These are phyloP conservation scores for Penicillium crystallinum DNA, from an alignment of 495 filamentous ascomycete species.

Conservation along the genomic window DNA sequence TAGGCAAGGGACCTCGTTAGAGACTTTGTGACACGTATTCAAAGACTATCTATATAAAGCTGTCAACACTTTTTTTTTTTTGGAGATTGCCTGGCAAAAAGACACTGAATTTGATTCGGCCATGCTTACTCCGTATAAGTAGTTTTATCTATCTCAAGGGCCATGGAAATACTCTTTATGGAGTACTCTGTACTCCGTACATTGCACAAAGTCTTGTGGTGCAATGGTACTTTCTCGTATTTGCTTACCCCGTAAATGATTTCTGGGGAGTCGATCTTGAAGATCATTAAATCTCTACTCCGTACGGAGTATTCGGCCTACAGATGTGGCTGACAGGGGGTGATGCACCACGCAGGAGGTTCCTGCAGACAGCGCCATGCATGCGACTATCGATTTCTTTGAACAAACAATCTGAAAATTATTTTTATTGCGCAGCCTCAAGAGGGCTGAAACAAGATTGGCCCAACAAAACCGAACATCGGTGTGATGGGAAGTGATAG, in stretches of 20 bases:
- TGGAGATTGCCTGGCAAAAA: background rate
- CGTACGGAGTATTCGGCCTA: too few relatives aligned
- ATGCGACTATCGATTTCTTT: background rate
- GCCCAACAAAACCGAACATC: background rate
- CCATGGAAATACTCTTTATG: too few relatives aligned
- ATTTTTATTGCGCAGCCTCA: too few relatives aligned
- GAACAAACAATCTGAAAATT: background rate
- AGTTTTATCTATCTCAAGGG: too few relatives aligned
- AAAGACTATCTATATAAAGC: background rate
- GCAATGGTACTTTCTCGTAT: background rate
- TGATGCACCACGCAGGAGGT: slow-evolving; percentile 4
- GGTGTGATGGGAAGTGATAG: background rate
- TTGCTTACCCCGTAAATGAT: background rate
- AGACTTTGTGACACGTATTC: background rate
- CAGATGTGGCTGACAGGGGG: slow-evolving; percentile 1
- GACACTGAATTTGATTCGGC: background rate
- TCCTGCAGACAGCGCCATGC: background rate
- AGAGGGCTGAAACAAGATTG: background rate
- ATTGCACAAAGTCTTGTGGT: background rate
- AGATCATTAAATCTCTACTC: background rate
- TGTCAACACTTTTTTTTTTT: too few relatives aligned
- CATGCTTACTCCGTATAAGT: too few relatives aligned
- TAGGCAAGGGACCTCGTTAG: background rate
- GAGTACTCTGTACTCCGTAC: too few relatives aligned
- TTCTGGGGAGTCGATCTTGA: background rate